Conservation (phyloP, 164 flowering plant genomes). For the Magnolia changhungtana region DNA sequence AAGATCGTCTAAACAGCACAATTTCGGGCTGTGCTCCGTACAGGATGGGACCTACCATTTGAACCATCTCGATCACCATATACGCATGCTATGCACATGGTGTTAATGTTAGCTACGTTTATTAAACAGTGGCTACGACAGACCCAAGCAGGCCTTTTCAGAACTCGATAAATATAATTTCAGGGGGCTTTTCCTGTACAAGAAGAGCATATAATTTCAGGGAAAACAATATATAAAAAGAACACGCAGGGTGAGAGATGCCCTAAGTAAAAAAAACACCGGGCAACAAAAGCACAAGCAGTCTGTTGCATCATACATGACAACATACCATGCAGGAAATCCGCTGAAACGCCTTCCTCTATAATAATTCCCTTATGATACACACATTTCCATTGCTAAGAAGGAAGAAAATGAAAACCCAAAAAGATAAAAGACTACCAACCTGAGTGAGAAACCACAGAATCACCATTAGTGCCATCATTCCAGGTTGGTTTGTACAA, state of each 20-base stretch:
- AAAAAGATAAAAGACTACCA: slow-evolving; percentile 1
- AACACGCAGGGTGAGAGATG: background rate
- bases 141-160: no score
- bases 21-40: background rate
- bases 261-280: slow-evolving; percentile 3
- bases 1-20: background rate
- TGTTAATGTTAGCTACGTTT: no score
- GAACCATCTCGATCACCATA: no score
- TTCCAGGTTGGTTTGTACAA: background rate
- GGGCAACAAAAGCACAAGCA: slow-evolving; percentile 7
- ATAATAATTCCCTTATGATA: slow-evolving; percentile 11
- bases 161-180: no score
- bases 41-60: no score
- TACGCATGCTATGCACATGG: no score
- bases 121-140: no score
- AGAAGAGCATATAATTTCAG: background rate
- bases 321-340: slow-evolving; percentile 9
- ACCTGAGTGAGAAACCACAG: background rate
- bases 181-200: background rate
- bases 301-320: slow-evolving; percentile 10
- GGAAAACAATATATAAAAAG: background rate
- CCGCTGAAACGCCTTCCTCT: slow-evolving; percentile 11
- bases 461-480: background rate
- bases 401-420: background rate
- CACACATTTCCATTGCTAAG: slow-evolving; percentile 8